Evolutionary conservation across 2,329 filamentous ascomycete genomes (phyloP).

Genomic region (Davidsoniella virescens): DNA sequence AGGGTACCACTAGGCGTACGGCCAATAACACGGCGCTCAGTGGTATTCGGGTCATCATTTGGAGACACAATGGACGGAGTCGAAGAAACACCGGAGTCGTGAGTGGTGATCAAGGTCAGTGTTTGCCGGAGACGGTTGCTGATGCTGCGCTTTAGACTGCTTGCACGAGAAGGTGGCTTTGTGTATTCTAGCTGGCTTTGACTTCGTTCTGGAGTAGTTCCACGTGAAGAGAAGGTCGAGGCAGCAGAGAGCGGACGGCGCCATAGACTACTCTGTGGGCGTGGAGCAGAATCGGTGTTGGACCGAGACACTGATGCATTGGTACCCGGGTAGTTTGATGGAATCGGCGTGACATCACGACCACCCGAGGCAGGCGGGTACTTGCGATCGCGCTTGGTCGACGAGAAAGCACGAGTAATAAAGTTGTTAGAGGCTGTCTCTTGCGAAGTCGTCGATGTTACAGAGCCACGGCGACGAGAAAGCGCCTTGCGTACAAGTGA

Average conservation of each 20-base stretch:
- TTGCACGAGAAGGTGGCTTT: conserved; percentile 20
- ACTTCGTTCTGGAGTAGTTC: conserved; percentile 2
- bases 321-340: conserved; percentile 2
- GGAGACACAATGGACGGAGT: conserved; percentile 17
- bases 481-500: conserved; percentile 40
- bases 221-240: conserved; percentile 19
- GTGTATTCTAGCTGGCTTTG: conserved; percentile 1
- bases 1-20: conserved; percentile 44
- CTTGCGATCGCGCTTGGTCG: conserved; percentile 9
- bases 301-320: background rate
- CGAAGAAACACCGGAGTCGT: conserved; percentile 21
- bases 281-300: conserved; percentile 9
- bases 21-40: conserved; percentile 40
- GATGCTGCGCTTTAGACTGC: conserved; percentile 32
- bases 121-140: conserved; percentile 40
- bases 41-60: conserved; percentile 21
- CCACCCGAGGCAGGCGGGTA: conserved; percentile 10
- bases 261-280: conserved; percentile 5
- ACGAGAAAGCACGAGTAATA: conserved; percentile 8
- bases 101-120: conserved; percentile 42
- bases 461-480: conserved; percentile 29
- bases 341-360: conserved; percentile 10
- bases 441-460: conserved; percentile 6
- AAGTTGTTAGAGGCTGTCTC: conserved; percentile 4
- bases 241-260: conserved; percentile 17